Conservation (phyloP, 2,329 filamentous ascomycete genomes). For the Venturia asperata region DNA sequence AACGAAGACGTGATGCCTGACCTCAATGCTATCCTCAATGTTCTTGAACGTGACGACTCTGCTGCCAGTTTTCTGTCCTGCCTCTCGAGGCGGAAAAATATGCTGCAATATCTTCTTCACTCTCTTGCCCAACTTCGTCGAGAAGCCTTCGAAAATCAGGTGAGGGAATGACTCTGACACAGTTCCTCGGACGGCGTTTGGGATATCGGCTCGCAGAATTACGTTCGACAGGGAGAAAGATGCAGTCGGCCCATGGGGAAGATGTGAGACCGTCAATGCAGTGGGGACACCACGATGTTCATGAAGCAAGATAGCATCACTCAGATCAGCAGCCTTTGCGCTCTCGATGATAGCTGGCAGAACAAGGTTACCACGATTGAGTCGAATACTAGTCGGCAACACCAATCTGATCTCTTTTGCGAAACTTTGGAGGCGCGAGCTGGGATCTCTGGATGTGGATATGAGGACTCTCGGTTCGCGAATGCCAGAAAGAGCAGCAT, state of each 20-base stretch:
- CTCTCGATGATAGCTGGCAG: slow-evolving; percentile 77
- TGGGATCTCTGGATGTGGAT: slow-evolving; percentile 84
- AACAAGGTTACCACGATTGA: slow-evolving; percentile 88
- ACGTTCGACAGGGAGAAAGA: slow-evolving; percentile 91
- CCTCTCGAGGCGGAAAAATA: slow-evolving; percentile 82
- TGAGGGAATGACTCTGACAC: slow-evolving; percentile 91
- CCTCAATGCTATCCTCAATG: slow-evolving; percentile 79
- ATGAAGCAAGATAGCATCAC: slow-evolving; percentile 79
- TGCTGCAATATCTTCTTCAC: slow-evolving; percentile 90
- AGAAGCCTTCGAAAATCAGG: slow-evolving; percentile 92
- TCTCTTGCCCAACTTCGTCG: slow-evolving; percentile 67
- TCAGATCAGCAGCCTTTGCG: slow-evolving; percentile 71
- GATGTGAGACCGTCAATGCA: slow-evolving; percentile 76
- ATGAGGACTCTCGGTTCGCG: slow-evolving; percentile 84
- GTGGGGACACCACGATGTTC: slow-evolving; percentile 91
- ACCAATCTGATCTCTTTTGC: slow-evolving; percentile 84
- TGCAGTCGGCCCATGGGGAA: slow-evolving; percentile 80
- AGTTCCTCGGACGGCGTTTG: slow-evolving; percentile 76
- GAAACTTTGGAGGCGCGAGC: slow-evolving; percentile 76
- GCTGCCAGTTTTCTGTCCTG: slow-evolving; percentile 72
- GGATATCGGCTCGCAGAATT: slow-evolving; percentile 85
- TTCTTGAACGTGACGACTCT: slow-evolving; percentile 92
- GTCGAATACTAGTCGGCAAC: slow-evolving; percentile 73
- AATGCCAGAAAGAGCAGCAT: slow-evolving; percentile 81
- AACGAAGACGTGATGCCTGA: slow-evolving; percentile 90